Base-by-base conservation (phyloP, 345 rosid species). In the Linum usitatissimum region DNA sequence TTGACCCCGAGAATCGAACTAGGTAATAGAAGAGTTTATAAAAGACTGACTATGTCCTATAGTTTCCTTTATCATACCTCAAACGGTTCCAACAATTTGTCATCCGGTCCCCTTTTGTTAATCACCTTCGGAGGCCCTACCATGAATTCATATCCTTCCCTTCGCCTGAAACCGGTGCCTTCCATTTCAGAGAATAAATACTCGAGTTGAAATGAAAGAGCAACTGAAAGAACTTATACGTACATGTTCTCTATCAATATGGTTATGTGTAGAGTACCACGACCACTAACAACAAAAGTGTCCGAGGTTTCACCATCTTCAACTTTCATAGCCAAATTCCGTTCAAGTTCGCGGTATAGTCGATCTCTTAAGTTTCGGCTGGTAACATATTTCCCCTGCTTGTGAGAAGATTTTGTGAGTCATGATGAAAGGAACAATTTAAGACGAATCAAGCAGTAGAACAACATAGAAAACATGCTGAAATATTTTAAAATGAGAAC, bases 121-220 rank as follows among this genome's bases (percentile, higher is more conserved):
- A 92, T 92, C 72, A 92, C 96, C 79, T 89, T 92, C 3, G 96
- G 96, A 73, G 98, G 98, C 63, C 96, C 98, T 66, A 86, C 98
- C 96, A 89, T 84, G 66, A 92, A 92, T 73, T 89, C 98, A 80
- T 81, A 92, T 70, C 98, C 98, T 83, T 92, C 96, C 80, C 98
- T 81, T 73, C 98, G 76, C 98, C 98, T 89, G 81, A 68, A 74
- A 82, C 18, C 63, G 54, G 71, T 36, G n/a, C 67, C 5, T 3
- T 3, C 36, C 19, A 19, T 36, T 70, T 73, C 65, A 69, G 68
- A 67, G 70, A 20, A 60, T 62, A 55, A 40, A 40, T 40, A 12
- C 17, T 45, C 51, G 3, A 45, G 51, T 45, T 57, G 56, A 73
- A 40, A 61, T 31, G 6, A 17, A 74, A 58, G 66, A 59, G 20